phyloP scores from a whole-genome alignment of 2,329 filamentous ascomycete genomes.

The Fusarium irregulare region DNA sequence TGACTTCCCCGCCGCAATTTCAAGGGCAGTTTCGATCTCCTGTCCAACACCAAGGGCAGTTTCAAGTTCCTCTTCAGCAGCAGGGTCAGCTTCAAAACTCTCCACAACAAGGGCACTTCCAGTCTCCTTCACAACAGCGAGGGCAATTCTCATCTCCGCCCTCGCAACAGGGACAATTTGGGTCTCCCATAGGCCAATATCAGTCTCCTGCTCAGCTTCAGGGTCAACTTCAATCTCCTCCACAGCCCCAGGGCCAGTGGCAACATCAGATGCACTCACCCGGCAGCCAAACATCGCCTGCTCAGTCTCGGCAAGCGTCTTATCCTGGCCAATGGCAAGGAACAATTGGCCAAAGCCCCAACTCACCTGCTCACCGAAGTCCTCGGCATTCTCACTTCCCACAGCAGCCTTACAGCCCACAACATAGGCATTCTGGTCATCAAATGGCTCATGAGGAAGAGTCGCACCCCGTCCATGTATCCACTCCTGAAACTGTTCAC shows the following conservation, averaged over 20 bases:
- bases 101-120: slow-evolving; percentile 8
- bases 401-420: slow-evolving; percentile 19
- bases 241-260: slow-evolving; percentile 24
- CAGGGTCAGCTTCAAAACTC: slow-evolving; percentile 14
- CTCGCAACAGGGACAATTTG: slow-evolving; percentile 7
- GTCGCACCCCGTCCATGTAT: slow-evolving; percentile 26
- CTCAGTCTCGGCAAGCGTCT: slow-evolving; percentile 55
- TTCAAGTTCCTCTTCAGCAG: slow-evolving; percentile 7
- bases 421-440: slow-evolving; percentile 11
- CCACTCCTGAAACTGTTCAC: slow-evolving; percentile 28
- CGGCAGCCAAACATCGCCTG: slow-evolving; percentile 51
- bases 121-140: slow-evolving; percentile 11
- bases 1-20: background rate
- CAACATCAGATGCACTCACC: slow-evolving; percentile 24
- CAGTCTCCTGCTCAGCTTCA: slow-evolving; percentile 18
- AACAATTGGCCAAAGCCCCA: slow-evolving; percentile 44
- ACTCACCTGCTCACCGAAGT: slow-evolving; percentile 28
- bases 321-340: slow-evolving; percentile 53
- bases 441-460: slow-evolving; percentile 20
- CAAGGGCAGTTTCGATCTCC: slow-evolving; percentile 18
- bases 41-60: slow-evolving; percentile 17
- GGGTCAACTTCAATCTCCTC: slow-evolving; percentile 21
- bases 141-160: slow-evolving; percentile 8
- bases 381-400: slow-evolving; percentile 23
- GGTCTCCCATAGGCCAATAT: slow-evolving; percentile 2